phyloP scores from a whole-genome alignment of 805 yeast genomes.

The Candida endomychidarum region DNA sequence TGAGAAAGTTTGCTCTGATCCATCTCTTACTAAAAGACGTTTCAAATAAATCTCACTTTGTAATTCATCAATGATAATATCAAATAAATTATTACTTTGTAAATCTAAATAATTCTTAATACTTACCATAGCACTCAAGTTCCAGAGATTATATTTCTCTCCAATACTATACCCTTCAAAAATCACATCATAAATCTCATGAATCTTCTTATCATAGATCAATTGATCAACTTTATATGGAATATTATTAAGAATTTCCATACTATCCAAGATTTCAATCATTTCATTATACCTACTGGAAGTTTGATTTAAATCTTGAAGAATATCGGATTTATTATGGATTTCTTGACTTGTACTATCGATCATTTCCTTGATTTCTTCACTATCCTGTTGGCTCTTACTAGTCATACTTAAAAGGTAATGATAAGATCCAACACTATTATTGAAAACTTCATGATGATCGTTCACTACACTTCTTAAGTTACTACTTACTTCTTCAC shows the following conservation, averaged over 20 bases:
- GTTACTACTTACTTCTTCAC: constrained; percentile 53
- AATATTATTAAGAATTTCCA: constrained; percentile 57
- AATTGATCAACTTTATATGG: constrained; percentile 65
- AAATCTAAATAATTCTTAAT: constrained; percentile 51
- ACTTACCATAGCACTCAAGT: constrained; percentile 52
- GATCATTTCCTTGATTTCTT: constrained; percentile 48
- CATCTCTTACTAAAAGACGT: constrained; percentile 3
- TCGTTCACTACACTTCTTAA: constrained; percentile 73
- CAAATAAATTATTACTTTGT: constrained; percentile 63
- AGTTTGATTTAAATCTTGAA: constrained; percentile 64
- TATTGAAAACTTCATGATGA: constrained; percentile 81
- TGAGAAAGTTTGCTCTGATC: constrained; percentile 13
- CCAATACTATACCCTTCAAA: constrained; percentile 44
- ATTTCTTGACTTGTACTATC: constrained; percentile 50
- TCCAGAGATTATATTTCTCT: constrained; percentile 55
- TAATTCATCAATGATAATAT: constrained; percentile 73
- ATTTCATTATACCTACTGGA: constrained; percentile 63
- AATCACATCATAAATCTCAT: constrained; percentile 60
- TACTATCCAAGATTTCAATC: constrained; percentile 66
- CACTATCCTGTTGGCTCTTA: constrained; percentile 61
- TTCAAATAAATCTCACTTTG: constrained; percentile 59
- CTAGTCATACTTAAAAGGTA: constrained; percentile 61
- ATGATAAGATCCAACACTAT: constrained; percentile 81
- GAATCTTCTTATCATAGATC: constrained; percentile 69
- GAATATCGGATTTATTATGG: constrained; percentile 51